Evolutionary conservation across 805 yeast species (phyloP), one percentile per base, ranked within the genome.

Genomic region (Danielozyma ontarioensis): DNA sequence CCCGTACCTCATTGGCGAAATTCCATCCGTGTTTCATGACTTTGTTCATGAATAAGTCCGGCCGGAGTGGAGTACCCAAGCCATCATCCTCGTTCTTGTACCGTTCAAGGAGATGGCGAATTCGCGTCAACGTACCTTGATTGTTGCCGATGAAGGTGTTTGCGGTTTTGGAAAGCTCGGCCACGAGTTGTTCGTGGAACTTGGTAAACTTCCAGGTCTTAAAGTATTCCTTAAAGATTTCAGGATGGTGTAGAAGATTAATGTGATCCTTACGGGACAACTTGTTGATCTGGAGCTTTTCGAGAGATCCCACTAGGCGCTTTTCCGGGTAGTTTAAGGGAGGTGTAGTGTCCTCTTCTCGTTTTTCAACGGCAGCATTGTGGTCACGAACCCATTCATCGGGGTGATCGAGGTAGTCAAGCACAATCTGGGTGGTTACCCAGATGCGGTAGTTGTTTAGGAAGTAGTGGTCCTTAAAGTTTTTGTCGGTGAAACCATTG

Each of bases 101-200:
- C 27, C 27, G 18, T 16, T 23, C 41, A 28, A 28, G 22, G 19
- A 6, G 22, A 13, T 24, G 10, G 27, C 13, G n/a, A 3, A 11
- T n/a, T 24, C 23, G 30, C 24, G 4, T 6, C 12, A 12, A 22
- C n/a, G 17, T 22, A 10, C 14, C 17, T 14, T 13, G 24, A 2
- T 13, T 17, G 5, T 17, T 24, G 15, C 19, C 16, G 7, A 4
- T 15, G 15, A 22, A 19, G 17, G 14, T 14, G 4, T 19, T 25
- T 6, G 22, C 6, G 10, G 6, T 19, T 10, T 19, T 19, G 22
- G 37, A 26, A 17, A 50, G 34, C 12, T 38, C 27, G n/a, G 39
- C 29, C 35, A 60, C 32, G 39, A 62, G 67, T 4, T 37, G 19
- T 17, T 45, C 48, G 41, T 63, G 70, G 27, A 43, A 42, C n/a